These are phyloP conservation scores for Marsdenia floribunda DNA, from an alignment of 257 asterid genomes.

Conservation along the genomic window DNA sequence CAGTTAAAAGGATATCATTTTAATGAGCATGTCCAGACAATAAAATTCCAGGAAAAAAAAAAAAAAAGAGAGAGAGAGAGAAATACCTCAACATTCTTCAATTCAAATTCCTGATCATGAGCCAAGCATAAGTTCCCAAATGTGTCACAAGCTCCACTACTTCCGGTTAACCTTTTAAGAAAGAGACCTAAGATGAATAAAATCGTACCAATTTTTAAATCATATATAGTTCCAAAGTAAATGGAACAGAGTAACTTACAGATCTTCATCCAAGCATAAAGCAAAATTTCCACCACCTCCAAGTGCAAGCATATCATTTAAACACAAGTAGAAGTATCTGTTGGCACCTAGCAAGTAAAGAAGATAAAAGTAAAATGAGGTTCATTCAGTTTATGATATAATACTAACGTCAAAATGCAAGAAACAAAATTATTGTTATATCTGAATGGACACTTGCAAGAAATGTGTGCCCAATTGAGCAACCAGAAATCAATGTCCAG, in stretches of 20 bases:
- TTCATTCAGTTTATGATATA: background rate
- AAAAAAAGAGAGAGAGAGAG: background rate
- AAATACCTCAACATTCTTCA: constrained; percentile 81
- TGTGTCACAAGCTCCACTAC: constrained; percentile 92
- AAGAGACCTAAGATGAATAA: background rate
- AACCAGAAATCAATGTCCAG: background rate
- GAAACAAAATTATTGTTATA: background rate
- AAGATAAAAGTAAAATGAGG: constrained; percentile 8
- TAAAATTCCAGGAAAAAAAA: background rate
- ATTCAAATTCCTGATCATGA: constrained; percentile 71
- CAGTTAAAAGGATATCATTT: background rate
- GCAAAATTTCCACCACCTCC: constrained; percentile 96
- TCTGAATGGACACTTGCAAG: background rate
- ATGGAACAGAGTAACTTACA: constrained; percentile 44
- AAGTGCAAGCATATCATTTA: constrained; percentile 80
- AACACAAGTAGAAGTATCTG: constrained; percentile 79
- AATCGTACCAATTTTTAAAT: background rate
- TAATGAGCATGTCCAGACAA: background rate
- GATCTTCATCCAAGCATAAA: constrained; percentile 71
- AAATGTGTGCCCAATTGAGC: background rate
- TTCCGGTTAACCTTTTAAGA: constrained; percentile 60
- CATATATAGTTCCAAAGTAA: background rate
- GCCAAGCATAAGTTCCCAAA: constrained; percentile 88
- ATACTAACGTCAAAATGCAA: background rate
- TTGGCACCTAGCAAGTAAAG: constrained; percentile 59